These are phyloP conservation scores for Akanthomyces lecanii DNA, from an alignment of 2,329 filamentous ascomycete genomes.

Conservation along the genomic window DNA sequence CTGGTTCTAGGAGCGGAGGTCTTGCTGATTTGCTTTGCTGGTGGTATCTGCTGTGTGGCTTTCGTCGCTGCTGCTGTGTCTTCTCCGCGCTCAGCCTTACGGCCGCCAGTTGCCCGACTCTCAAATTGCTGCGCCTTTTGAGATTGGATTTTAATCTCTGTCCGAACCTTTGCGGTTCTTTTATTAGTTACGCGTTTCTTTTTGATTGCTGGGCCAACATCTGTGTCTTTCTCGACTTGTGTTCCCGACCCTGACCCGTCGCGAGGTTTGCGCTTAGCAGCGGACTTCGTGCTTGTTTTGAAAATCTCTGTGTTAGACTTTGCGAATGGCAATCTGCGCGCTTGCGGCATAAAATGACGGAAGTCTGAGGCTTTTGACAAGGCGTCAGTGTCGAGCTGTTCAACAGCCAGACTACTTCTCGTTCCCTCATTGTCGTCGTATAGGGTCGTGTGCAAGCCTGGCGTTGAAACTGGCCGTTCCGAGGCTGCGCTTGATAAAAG, in stretches of 20 bases:
- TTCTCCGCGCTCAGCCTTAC: not conserved
- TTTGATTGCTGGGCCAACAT: not conserved
- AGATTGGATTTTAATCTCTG: not conserved
- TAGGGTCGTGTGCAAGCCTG: not conserved
- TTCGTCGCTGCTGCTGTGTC: not conserved
- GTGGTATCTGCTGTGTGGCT: not conserved
- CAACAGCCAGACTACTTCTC: not conserved
- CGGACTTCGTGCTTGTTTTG: not conserved
- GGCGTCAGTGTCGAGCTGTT: not conserved
- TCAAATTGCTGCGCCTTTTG: not conserved
- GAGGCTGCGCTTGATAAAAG: not conserved
- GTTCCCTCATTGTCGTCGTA: no score
- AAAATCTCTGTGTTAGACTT: not conserved
- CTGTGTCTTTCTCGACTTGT: not conserved
- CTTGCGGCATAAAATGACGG: constrained; percentile 20
- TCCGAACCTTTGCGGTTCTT: not conserved
- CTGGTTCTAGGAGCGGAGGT: no score
- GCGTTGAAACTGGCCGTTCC: no score
- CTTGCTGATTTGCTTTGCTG: not conserved
- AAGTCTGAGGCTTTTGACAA: constrained; percentile 21
- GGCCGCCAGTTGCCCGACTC: not conserved
- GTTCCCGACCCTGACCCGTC: not conserved
- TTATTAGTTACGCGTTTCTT: not conserved
- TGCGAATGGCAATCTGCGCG: constrained; percentile 10
- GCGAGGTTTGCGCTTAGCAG: not conserved